Percentiles rank a stretch among this genome's conserved stretches.
These are phyloP conservation scores for Geotrichum carabidarum DNA, from an alignment of 1,139 yeast species.

Conservation along the genomic window DNA sequence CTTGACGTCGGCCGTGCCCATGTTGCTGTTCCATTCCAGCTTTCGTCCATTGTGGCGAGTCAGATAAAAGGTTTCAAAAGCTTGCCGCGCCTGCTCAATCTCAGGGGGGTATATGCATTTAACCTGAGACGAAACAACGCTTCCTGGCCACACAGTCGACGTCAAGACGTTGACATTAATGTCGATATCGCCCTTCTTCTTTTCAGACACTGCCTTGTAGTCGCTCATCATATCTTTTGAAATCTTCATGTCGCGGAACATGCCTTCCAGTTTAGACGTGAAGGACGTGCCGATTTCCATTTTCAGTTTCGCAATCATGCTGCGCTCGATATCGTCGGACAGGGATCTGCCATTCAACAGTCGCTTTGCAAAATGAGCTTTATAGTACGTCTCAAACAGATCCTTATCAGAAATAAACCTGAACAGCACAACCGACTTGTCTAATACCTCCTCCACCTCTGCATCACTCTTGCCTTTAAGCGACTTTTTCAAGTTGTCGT, in stretches of 20 bases:
- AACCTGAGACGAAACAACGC: slow-evolving; percentile 49
- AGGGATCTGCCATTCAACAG: slow-evolving; percentile 52
- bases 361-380: slow-evolving; percentile 84
- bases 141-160: slow-evolving; percentile 56
- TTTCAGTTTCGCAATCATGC: slow-evolving; percentile 62
- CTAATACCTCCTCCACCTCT: slow-evolving; percentile 52
- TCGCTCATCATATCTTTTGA: slow-evolving; percentile 58
- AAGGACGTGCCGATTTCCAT: slow-evolving; percentile 79
- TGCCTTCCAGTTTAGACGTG: slow-evolving; percentile 75
- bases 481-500: slow-evolving; percentile 61
- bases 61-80: slow-evolving; percentile 50
- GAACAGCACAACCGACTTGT: slow-evolving; percentile 56
- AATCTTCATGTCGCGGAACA: slow-evolving; percentile 74
- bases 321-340: slow-evolving; percentile 61
- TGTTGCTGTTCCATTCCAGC: slow-evolving; percentile 74
- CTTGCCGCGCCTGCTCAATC: slow-evolving; percentile 41
- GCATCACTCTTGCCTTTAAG: slow-evolving; percentile 48
- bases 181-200: slow-evolving; percentile 32
- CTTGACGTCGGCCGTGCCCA: slow-evolving; percentile 69
- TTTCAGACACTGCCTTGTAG: slow-evolving; percentile 28
- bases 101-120: slow-evolving; percentile 53
- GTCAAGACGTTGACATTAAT: slow-evolving; percentile 55
- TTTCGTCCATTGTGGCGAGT: slow-evolving; percentile 68
- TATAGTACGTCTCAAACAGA: slow-evolving; percentile 78
- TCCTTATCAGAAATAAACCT: slow-evolving; percentile 77